Percentiles rank a stretch among this genome's conserved stretches.
Conservation (phyloP, 371 early-diverging fungal species). For the Apophysomyces elegans region DNA sequence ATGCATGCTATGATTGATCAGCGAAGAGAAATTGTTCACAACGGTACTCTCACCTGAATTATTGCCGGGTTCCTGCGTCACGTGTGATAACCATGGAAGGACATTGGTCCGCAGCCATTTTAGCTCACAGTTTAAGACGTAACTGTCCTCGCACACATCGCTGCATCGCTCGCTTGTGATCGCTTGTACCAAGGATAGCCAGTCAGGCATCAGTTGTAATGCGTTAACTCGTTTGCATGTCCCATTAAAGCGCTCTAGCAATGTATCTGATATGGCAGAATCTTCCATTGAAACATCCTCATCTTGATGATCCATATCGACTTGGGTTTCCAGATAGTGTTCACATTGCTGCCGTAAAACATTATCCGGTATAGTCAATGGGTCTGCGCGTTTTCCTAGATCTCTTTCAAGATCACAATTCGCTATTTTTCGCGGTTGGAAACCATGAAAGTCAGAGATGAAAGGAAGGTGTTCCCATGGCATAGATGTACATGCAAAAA, state of each 20-base stretch:
- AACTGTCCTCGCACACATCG: neutral
- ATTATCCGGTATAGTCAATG: slow-evolving; percentile 6
- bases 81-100: slow-evolving; percentile 26
- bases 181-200: neutral
- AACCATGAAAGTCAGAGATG: neutral
- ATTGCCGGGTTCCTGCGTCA: slow-evolving; percentile 4
- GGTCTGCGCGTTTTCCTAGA: neutral
- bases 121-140: slow-evolving; percentile 1
- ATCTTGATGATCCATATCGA: slow-evolving; percentile 6
- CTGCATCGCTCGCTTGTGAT: slow-evolving; percentile 12
- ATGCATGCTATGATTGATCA: neutral
- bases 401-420: neutral
- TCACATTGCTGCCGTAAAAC: slow-evolving; percentile 9
- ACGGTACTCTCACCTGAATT: neutral
- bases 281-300: neutral
- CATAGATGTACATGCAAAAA: neutral
- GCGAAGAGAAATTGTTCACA: neutral
- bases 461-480: neutral
- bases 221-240: slow-evolving; percentile 11
- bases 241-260: slow-evolving; percentile 1
- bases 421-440: neutral
- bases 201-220: slow-evolving; percentile 11
- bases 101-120: slow-evolving; percentile 17
- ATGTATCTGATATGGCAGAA: neutral
- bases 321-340: neutral